A percentile compares a stretch with the other conserved stretches of the same genome.
phyloP scores from a whole-genome alignment of 768 basidiomycete species.

The Mycena capillaripes region DNA sequence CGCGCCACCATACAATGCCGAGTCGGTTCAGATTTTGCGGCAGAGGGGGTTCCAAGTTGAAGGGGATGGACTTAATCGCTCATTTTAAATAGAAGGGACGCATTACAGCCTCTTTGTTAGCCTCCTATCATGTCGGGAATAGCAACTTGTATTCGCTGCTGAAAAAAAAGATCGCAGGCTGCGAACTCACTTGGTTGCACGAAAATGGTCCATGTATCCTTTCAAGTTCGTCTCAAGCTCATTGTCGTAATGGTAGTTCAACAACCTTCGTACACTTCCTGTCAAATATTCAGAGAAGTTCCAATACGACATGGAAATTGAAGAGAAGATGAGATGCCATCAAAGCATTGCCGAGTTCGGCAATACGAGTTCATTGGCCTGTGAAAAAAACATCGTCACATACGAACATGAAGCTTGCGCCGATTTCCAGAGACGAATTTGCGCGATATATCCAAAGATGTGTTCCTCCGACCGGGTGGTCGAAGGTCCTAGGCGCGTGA shows the following conservation, averaged over 20 bases:
- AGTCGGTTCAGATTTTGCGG: conserved; percentile 13
- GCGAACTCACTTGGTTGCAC: too few species aligned
- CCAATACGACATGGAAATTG: too few species aligned
- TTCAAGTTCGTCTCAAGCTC: too few species aligned
- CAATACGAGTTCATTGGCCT: neutral
- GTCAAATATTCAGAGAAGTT: too few species aligned
- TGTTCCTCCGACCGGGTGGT: conserved; percentile 66
- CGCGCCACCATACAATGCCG: conserved; percentile 4
- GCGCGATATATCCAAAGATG: conserved; percentile 45
- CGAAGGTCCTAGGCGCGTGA: conserved; percentile 57
- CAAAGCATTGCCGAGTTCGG: neutral
- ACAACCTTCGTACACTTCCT: too few species aligned
- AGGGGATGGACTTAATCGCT: conserved; percentile 5
- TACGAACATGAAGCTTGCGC: neutral
- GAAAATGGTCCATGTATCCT: too few species aligned
- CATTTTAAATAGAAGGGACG: neutral
- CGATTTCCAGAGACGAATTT: conserved; percentile 33
- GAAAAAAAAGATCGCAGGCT: too few species aligned
- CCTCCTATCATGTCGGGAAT: too few species aligned
- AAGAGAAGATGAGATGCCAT: neutral
- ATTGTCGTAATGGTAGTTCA: too few species aligned
- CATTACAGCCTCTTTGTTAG: too few species aligned
- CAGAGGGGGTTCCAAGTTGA: conserved; percentile 14
- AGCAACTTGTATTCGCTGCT: too few species aligned
- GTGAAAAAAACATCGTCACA: neutral